Percentiles rank a stretch among this genome's conserved stretches.
Evolutionary conservation across 129 eudicot species (phyloP).

Genomic region (Pittosporum tobira): DNA sequence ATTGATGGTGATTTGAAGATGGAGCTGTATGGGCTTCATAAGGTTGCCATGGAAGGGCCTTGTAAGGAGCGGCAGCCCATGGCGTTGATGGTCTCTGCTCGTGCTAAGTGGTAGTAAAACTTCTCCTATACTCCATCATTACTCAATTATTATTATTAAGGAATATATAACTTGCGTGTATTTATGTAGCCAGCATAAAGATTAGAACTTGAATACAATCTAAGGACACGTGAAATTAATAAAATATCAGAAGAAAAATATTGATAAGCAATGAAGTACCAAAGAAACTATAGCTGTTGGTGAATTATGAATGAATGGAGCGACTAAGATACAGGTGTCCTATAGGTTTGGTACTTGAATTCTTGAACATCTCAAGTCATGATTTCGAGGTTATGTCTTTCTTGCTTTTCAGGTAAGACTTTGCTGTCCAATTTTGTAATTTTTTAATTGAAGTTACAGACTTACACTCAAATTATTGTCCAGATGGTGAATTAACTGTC

Average conservation of each 20-base stretch:
- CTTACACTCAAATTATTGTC: not conserved
- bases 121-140: slow-evolving; percentile 4
- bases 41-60: slow-evolving; percentile 65
- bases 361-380: not conserved
- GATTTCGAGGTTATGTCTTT: not conserved
- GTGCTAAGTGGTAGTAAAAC: slow-evolving; percentile 69
- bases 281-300: not conserved
- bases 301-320: not conserved
- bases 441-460: not conserved
- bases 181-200: not conserved
- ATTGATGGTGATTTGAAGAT: slow-evolving; percentile 37
- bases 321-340: not conserved
- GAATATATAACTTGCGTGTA: not conserved
- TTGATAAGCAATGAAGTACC: not conserved
- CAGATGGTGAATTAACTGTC: not conserved
- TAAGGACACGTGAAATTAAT: not conserved
- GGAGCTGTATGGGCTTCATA: slow-evolving; percentile 59
- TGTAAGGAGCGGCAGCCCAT: slow-evolving; percentile 60
- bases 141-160: not conserved
- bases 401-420: not conserved
- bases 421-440: not conserved
- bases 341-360: not conserved
- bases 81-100: slow-evolving; percentile 63
- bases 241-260: not conserved
- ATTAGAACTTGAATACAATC: not conserved